Base-by-base conservation (phyloP, 805 yeast species). In the Dipodascus geniculatus region DNA sequence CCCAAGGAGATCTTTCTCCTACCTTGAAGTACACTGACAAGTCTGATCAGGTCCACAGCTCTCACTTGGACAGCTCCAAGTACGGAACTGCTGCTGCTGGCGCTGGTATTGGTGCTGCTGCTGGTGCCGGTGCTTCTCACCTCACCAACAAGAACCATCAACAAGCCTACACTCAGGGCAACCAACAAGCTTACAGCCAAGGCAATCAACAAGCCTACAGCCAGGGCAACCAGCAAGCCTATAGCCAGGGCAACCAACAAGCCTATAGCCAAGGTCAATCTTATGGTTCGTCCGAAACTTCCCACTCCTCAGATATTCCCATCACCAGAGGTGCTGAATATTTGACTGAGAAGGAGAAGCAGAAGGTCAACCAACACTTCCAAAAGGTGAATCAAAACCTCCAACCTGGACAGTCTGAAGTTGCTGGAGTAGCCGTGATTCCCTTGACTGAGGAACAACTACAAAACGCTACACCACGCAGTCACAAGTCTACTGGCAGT, bases 371-470 rank as follows among this genome's bases (percentile, higher is more conserved):
- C 14, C 20, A 38, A 17, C 44, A 38, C 19, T 38, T 38, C 44
- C 44, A 38, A 38, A 4, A 38, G 44, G 44, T 38, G 4, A 38
- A 38, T 16, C 17, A 38, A 38, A 38, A 38, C 44, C 19, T 38
- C 8, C 44, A 38, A 38, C 44, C 44, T 11, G 44, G 44, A n/a
- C 44, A 38, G 14, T 38, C 44, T n/a, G 20, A 38, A 38, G 44
- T 38, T 11, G 44, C 44, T 11, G 44, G 20, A n/a, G 44, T 38
- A n/a, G 44, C 44, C 19, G 44, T 38, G 4, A 17, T 38, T 38
- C 44, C 44, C 4, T 38, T 38, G 19, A 38, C 44, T n/a, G 44
- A 38, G 44, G 44, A 38, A 17, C 44, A 38, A 38, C 44, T 38
- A 6, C 14, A 4, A 6, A 14, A 38, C 14, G 44, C 44, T 38